These are phyloP conservation scores for Vitis cinerea DNA, from an alignment of 164 flowering plant species.

Conservation along the genomic window DNA sequence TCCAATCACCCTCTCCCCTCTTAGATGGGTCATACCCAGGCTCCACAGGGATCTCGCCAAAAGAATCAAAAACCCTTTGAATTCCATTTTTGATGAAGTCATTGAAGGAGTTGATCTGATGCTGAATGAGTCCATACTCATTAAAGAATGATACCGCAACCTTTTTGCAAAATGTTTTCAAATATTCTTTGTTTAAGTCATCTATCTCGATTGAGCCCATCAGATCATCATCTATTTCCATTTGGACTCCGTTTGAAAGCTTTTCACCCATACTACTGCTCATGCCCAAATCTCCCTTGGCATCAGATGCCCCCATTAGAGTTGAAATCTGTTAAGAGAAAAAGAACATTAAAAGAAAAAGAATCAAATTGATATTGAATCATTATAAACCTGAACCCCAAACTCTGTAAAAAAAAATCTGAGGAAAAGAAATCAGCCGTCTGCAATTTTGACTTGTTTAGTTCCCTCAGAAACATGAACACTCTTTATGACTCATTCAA, in stretches of 20 bases:
- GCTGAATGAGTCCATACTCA: conserved; percentile 72
- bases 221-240: conserved; percentile 29
- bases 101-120: conserved; percentile 79
- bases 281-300: conserved; percentile 14
- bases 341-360: not conserved
- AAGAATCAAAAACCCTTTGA: conserved; percentile 59
- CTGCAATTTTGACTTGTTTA: no score
- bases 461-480: no score
- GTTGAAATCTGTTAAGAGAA: conserved; percentile 1
- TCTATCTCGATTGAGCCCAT: conserved; percentile 14
- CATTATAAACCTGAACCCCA: not conserved
- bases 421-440: no score
- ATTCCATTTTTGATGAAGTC: conserved; percentile 61
- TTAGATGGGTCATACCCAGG: conserved; percentile 81
- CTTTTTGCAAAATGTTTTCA: conserved; percentile 47
- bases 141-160: conserved; percentile 60
- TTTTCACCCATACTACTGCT: conserved; percentile 19
- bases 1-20: conserved; percentile 66
- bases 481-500: no score
- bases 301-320: conserved; percentile 20
- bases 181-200: conserved; percentile 30
- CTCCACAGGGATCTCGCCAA: conserved; percentile 62
- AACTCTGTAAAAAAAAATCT: not conserved
- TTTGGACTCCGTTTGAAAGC: conserved; percentile 14
- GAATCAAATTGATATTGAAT: not conserved